Evolutionary conservation across 768 basidiomycete genomes (phyloP).

Genomic region (Naganishia vaughanmartiniae): DNA sequence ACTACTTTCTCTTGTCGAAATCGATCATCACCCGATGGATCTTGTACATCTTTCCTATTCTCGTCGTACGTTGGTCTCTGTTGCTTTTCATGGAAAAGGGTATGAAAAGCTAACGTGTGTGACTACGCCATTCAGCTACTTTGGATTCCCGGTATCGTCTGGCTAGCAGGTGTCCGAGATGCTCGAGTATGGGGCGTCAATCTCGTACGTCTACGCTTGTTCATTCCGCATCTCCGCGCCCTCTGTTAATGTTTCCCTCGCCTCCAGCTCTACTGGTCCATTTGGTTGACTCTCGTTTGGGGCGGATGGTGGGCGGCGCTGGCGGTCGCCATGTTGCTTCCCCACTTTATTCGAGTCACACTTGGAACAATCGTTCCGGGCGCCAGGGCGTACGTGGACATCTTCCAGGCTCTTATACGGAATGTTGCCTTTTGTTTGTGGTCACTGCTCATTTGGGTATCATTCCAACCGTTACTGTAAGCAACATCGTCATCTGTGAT

Average conservation of each 20-base stretch:
- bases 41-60: conserved; percentile 67
- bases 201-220: conserved; percentile 37
- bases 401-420: conserved; percentile 67
- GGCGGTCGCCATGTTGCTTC: conserved; percentile 58
- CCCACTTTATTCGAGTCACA: conserved; percentile 61
- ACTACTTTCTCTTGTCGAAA: conserved; percentile 70
- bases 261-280: conserved; percentile 70
- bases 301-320: conserved; percentile 76
- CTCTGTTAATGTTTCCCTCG: conserved; percentile 62
- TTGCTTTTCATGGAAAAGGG: conserved; percentile 63
- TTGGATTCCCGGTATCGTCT: conserved; percentile 61
- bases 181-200: conserved; percentile 57
- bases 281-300: conserved; percentile 80
- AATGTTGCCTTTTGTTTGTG: conserved; percentile 66
- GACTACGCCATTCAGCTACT: conserved; percentile 35
- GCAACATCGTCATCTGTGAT: not conserved
- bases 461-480: conserved; percentile 67
- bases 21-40: conserved; percentile 78
- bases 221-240: not conserved
- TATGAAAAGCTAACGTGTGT: not conserved
- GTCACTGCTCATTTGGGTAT: conserved; percentile 63
- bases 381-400: conserved; percentile 72
- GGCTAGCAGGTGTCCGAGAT: conserved; percentile 58
- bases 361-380: conserved; percentile 72
- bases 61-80: conserved; percentile 56